Evolutionary conservation across 257 asterid species (phyloP), one percentile per base, ranked within the genome.

Genomic region (Hygrophila difformis): DNA sequence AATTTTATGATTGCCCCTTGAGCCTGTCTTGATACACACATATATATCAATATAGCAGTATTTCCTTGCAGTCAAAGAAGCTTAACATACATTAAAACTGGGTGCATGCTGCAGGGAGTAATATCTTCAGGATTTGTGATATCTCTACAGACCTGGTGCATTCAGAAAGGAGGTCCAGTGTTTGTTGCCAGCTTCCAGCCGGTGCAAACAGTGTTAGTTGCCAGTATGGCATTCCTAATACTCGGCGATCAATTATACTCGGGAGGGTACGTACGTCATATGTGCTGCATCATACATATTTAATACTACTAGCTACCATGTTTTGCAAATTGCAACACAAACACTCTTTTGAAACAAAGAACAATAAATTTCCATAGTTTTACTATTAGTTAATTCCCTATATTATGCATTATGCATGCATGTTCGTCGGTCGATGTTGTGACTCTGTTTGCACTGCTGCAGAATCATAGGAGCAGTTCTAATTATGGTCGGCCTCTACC

Each of bases 101-200:
- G 2, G 16, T 14, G 9, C 12, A 11, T 3, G n/a, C 15, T 45
- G 64, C 65, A 87, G 97, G 97, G 94, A 57, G 40, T 87, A 48
- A 72, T 87, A 70, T 81, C 94, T 29, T 83, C 94, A 15, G 95
- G 93, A 10, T 69, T 87, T 1, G 87, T 87, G 41, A 67, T 87
- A 39, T 63, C 87, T 8, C 87, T 87, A 49, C 94, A 87, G 62
- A 80, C 87, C 36, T 83, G 97, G 97, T 77, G 85, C 45, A 87
- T 87, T 62, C 91, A 87, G 67, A 87, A 75, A 69, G 97, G 93
- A 17, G 93, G 94, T 20, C 94, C 97, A 15, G 97, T 87, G 8
- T 87, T 70, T 39, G 91, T 80, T 35, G 87, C 93, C 58, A 78
- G 79, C 62, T 87, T 87, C 75, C 97, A 80, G 78, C 94, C 97